Percentiles rank a stretch among this genome's conserved stretches.
These are phyloP conservation scores for Isochrysis galbana DNA, from an alignment of 78 protist genomes.

Conservation along the genomic window DNA sequence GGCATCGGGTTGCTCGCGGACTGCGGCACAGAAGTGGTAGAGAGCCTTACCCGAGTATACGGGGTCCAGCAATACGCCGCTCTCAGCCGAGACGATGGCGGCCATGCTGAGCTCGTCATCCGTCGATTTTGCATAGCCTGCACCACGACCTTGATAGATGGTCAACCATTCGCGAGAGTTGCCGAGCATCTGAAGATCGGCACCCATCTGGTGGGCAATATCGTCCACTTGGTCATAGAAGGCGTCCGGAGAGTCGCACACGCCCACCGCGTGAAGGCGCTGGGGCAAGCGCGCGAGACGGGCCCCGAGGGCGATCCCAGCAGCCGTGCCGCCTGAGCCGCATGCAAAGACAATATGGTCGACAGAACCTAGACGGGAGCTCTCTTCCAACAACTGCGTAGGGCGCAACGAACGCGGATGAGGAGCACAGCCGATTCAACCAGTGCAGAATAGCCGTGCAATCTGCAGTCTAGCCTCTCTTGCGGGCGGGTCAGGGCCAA, in stretches of 20 bases:
- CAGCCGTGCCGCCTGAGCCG: slow-evolving; percentile 39
- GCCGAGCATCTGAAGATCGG: neutral
- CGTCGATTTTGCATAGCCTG: neutral
- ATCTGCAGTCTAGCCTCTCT: too few relatives aligned
- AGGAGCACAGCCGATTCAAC: too few relatives aligned
- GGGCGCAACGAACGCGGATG: too few relatives aligned
- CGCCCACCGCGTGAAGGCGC: slow-evolving; percentile 8
- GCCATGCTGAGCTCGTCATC: neutral
- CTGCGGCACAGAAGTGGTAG: neutral
- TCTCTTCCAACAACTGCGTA: neutral
- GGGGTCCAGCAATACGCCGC: slow-evolving; percentile 32
- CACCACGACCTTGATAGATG: neutral
- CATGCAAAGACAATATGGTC: neutral
- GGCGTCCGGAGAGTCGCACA: neutral
- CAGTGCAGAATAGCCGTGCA: too few relatives aligned
- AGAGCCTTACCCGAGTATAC: slow-evolving; percentile 31
- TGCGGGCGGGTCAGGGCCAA: too few relatives aligned
- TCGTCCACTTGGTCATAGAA: neutral
- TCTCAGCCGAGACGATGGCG: neutral
- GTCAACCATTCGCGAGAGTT: neutral
- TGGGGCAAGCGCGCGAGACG: neutral
- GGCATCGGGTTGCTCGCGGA: neutral
- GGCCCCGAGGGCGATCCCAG: slow-evolving; percentile 28
- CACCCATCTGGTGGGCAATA: neutral
- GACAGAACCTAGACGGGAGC: neutral